These are phyloP conservation scores for Raffaelea arxii DNA, from an alignment of 2,329 filamentous ascomycete genomes.

Conservation along the genomic window DNA sequence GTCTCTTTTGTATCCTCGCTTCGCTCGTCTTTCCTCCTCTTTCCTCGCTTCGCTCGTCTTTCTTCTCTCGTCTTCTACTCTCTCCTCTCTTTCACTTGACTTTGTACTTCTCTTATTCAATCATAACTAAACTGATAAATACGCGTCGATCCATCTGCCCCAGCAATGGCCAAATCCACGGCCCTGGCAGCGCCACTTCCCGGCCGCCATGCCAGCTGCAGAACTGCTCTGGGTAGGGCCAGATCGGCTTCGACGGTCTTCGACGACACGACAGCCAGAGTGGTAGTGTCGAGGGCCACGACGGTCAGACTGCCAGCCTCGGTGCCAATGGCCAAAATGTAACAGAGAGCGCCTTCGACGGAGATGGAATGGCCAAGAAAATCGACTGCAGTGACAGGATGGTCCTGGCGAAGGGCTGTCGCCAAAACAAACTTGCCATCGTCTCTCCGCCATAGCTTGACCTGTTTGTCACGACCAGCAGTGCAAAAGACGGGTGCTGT, in stretches of 20 bases:
- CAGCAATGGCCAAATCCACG: constrained; percentile 41
- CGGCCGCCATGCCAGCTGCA: constrained; percentile 62
- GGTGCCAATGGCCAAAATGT: constrained; percentile 43
- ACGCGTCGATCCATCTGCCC: constrained; percentile 52
- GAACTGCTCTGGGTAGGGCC: constrained; percentile 52
- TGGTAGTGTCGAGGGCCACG: constrained; percentile 27
- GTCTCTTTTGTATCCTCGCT: no score
- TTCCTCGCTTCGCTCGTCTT: no score
- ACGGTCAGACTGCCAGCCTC: constrained; percentile 42
- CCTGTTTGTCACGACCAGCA: constrained; percentile 78
- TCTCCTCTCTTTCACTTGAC: no score
- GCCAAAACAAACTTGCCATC: constrained; percentile 38
- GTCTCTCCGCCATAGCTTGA: constrained; percentile 57
- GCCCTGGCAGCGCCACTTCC: constrained; percentile 14
- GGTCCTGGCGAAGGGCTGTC: constrained; percentile 41
- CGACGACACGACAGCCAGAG: constrained; percentile 22
- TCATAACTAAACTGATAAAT: constrained; percentile 44
- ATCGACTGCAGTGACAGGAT: constrained; percentile 62
- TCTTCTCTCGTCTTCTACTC: no score
- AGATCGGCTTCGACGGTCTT: neutral
- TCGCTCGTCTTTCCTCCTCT: no score
- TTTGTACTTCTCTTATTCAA: no score
- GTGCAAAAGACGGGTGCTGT: constrained; percentile 58
- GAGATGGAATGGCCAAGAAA: constrained; percentile 36
- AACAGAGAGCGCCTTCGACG: constrained; percentile 20